Conservation (phyloP, 768 basidiomycete genomes). For the Naganishia vishniacii region DNA sequence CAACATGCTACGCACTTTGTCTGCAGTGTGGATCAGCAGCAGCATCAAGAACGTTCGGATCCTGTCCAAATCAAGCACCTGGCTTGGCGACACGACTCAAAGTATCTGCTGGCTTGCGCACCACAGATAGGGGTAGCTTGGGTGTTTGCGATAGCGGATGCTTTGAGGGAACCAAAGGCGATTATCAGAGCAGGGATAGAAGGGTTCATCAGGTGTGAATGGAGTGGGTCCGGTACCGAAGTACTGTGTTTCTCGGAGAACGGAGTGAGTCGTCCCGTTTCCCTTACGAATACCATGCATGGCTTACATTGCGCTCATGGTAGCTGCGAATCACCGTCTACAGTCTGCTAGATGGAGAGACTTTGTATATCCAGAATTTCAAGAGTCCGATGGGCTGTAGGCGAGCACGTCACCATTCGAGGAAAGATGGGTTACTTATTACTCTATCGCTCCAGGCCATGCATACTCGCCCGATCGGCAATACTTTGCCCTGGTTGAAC, state of each 20-base stretch:
- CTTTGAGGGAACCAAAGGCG: conserved; percentile 50
- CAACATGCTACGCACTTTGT: conserved; percentile 77
- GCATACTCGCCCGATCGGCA: conserved; percentile 59
- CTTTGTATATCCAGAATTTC: conserved; percentile 66
- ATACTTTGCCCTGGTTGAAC: conserved; percentile 78
- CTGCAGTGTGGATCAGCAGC: conserved; percentile 42
- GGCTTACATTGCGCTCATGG: neutral
- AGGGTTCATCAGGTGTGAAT: conserved; percentile 78
- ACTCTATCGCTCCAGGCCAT: conserved; percentile 27
- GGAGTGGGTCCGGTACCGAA: conserved; percentile 78
- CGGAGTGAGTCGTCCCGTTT: conserved; percentile 62
- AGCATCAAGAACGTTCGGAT: conserved; percentile 35
- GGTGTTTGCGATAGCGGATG: conserved; percentile 72
- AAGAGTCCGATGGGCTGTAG: conserved; percentile 73
- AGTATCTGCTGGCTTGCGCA: conserved; percentile 75
- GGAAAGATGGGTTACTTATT: neutral
- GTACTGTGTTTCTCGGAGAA: conserved; percentile 87
- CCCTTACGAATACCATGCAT: conserved; percentile 4
- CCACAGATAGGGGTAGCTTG: conserved; percentile 66
- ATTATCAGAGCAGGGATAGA: conserved; percentile 61
- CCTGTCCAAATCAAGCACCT: conserved; percentile 63
- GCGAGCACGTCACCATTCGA: neutral
- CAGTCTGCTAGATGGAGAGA: conserved; percentile 67
- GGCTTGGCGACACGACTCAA: conserved; percentile 82
- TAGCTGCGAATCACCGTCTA: conserved; percentile 82